Evolutionary conservation across 176 grass and related monocot genomes (phyloP).

Genomic region (Oryza glaberrima): DNA sequence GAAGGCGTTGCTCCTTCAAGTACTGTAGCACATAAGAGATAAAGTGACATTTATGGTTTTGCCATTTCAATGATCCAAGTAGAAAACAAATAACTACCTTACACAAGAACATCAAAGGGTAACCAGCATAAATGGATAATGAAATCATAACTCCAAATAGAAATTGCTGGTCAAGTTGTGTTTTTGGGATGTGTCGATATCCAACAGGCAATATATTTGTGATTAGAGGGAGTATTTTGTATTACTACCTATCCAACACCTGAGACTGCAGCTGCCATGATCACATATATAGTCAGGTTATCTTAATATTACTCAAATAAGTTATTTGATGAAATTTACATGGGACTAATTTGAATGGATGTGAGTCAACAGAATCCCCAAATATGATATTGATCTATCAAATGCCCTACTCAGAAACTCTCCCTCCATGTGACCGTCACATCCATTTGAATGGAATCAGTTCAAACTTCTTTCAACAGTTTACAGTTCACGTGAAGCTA

Average conservation of each 20-base stretch:
- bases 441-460: slow-evolving; percentile 14
- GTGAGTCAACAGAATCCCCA: slow-evolving; percentile 18
- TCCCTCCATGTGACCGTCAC: slow-evolving; percentile 17
- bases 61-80: background rate
- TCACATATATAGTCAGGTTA: background rate
- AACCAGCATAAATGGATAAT: slow-evolving; percentile 14
- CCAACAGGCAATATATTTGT: background rate
- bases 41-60: slow-evolving; percentile 12
- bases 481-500: background rate
- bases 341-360: slow-evolving; percentile 10
- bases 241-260: background rate
- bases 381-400: background rate
- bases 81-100: slow-evolving; percentile 12
- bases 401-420: background rate
- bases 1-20: slow-evolving; percentile 96
- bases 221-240: background rate
- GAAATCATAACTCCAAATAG: background rate
- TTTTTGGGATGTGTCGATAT: background rate
- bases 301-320: background rate
- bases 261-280: background rate
- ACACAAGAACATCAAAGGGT: slow-evolving; percentile 20
- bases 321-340: slow-evolving; percentile 5
- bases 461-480: slow-evolving; percentile 14
- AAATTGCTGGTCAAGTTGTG: background rate
- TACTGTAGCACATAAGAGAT: slow-evolving; percentile 66